phyloP scores from a whole-genome alignment of 225 moss, liverwort and hornwort genomes.

The Sphagnum tenellum region DNA sequence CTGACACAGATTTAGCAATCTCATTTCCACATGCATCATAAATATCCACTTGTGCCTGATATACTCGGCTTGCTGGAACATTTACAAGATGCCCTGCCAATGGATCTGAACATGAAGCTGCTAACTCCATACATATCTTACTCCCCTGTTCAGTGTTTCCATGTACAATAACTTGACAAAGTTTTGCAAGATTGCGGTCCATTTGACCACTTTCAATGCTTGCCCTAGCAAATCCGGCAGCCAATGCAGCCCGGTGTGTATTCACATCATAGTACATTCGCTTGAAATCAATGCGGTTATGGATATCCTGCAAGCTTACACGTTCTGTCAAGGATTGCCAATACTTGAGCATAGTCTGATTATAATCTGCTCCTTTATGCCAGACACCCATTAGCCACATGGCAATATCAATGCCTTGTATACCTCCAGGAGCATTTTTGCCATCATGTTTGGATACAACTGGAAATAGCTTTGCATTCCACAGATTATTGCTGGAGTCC shows the following conservation, averaged over 20 bases:
- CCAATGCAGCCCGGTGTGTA: conserved; percentile 40
- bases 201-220: conserved; percentile 43
- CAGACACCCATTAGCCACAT: conserved; percentile 59
- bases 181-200: conserved; percentile 40
- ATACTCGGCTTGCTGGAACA: conserved; percentile 46
- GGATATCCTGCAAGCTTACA: conserved; percentile 48
- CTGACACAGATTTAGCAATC: conserved; percentile 9
- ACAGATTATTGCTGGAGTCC: conserved; percentile 30
- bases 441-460: conserved; percentile 2
- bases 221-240: conserved; percentile 49
- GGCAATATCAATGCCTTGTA: conserved; percentile 18
- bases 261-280: conserved; percentile 33
- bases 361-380: background rate
- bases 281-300: conserved; percentile 39
- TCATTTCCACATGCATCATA: conserved; percentile 34
- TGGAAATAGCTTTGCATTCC: conserved; percentile 64
- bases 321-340: conserved; percentile 6
- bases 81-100: background rate
- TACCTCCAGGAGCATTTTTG: background rate
- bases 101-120: conserved; percentile 5
- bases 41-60: conserved; percentile 43
- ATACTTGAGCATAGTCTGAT: too few relatives aligned
- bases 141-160: conserved; percentile 14
- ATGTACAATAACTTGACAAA: conserved; percentile 23
- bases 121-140: conserved; percentile 21